Base-by-base conservation (phyloP, 306 rosid species). In the Dalbergia cultrata region DNA sequence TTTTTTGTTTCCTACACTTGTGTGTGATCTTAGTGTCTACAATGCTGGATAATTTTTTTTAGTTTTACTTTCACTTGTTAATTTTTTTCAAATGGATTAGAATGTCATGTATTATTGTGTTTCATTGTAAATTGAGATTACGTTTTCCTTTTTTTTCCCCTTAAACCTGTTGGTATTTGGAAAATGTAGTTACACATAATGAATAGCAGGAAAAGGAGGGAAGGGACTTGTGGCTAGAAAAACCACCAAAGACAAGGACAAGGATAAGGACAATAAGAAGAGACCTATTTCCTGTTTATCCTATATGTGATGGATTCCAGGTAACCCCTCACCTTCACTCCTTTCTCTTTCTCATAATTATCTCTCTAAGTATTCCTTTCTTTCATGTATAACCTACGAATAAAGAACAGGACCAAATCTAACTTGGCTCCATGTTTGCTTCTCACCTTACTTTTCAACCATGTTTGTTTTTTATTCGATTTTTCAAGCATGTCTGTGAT, bases 241-340 rank as follows among this genome's bases (percentile, higher is more conserved):
- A 61, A 93, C 97, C 34, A 89, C 94, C 94, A 93, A 88, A 80
- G 97, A 89, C 76, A 90, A 91, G 33, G 97, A 89, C 50, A 92
- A 92, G 81, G 97, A 92, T 0, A 90, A 89, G 89, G 92, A 91
- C n/a, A n/a, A n/a, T 47, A 41, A 93, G 93, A 93, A 91, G 64
- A 81, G 85, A 77, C 93, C 97, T 0, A 89, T 91, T 65, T 91
- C 97, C 12, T 89, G 96, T 6, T 93, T 97, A 10, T 91, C 97
- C 22, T 97, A n/a, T n/a, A n/a, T n/a, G 97, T 45, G 97, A 97
- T n/a, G 97, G 97, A 68, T 91, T 93, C 77, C 97, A 93, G 94
- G 97, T 89, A 75, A 14, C 13, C n/a, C n/a, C n/a, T n/a, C n/a
- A n/a, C n/a, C n/a, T n/a, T n/a, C n/a, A n/a, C n/a, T n/a, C n/a